A percentile compares a stretch with the other conserved stretches of the same genome.
Conservation (phyloP, 2,329 filamentous ascomycete species). For the Rosellinia necatrix region DNA sequence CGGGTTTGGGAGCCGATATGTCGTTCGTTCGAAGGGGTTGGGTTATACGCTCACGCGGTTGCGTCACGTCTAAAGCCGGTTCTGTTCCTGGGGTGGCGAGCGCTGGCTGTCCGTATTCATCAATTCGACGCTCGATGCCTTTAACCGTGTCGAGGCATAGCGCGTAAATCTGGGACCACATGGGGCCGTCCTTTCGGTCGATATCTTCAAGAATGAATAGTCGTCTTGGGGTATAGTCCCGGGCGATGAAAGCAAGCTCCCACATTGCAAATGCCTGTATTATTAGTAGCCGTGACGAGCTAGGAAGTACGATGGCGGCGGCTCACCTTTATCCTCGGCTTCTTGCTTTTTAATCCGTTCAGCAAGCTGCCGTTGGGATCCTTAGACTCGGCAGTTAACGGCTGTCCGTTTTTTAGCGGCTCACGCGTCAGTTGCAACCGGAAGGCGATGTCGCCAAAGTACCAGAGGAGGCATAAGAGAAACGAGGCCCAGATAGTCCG, state of each 20-base stretch:
- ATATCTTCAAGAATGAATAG: slow-evolving; percentile 86
- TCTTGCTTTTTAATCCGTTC: slow-evolving; percentile 82
- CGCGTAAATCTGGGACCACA: slow-evolving; percentile 78
- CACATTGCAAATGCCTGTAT: slow-evolving; percentile 82
- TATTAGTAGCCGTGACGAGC: slow-evolving; percentile 21
- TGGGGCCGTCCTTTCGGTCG: slow-evolving; percentile 76
- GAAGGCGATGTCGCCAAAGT: slow-evolving; percentile 76
- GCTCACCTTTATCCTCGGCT: slow-evolving; percentile 71
- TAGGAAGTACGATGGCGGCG: neutral
- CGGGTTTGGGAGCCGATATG: slow-evolving; percentile 49
- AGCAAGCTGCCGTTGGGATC: slow-evolving; percentile 91
- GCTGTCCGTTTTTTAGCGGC: slow-evolving; percentile 82
- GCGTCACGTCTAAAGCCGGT: slow-evolving; percentile 23
- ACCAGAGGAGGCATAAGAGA: slow-evolving; percentile 75
- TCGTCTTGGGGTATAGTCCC: slow-evolving; percentile 73
- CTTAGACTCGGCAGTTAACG: slow-evolving; percentile 82
- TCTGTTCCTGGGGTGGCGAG: slow-evolving; percentile 40
- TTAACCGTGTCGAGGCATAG: slow-evolving; percentile 73
- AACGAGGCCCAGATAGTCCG: slow-evolving; percentile 66
- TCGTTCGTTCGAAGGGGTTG: slow-evolving; percentile 51
- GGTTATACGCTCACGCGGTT: slow-evolving; percentile 44
- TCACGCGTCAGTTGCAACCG: slow-evolving; percentile 78
- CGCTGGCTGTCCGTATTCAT: slow-evolving; percentile 58
- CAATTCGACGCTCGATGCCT: slow-evolving; percentile 69
- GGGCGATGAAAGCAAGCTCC: slow-evolving; percentile 83